Percentiles rank a stretch among this genome's conserved stretches.
phyloP scores from a whole-genome alignment of 2,329 filamentous ascomycete genomes.

The Shiraia sp. region DNA sequence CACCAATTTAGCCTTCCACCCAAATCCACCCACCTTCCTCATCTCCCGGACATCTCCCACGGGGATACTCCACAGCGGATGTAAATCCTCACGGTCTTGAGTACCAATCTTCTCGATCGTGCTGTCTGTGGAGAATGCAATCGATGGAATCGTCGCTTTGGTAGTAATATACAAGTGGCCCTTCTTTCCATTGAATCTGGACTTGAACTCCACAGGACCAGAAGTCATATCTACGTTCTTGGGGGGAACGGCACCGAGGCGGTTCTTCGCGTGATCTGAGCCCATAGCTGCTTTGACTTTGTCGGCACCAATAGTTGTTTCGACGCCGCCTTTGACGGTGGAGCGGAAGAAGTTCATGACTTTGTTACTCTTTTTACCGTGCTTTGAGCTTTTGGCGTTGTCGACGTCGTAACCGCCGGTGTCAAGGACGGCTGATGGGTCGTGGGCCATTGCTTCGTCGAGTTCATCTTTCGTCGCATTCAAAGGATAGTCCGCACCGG shows the following conservation, averaged over 20 bases:
- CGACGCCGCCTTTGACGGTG: slow-evolving; percentile 71
- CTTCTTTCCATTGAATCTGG: slow-evolving; percentile 69
- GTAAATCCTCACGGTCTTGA: slow-evolving; percentile 55
- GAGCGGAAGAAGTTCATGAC: slow-evolving; percentile 70
- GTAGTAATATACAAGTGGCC: slow-evolving; percentile 73
- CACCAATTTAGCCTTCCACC: slow-evolving; percentile 83
- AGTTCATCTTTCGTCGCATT: slow-evolving; percentile 69
- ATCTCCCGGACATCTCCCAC: slow-evolving; percentile 73
- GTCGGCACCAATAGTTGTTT: slow-evolving; percentile 72
- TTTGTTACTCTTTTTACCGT: slow-evolving; percentile 53
- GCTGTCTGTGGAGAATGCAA: slow-evolving; percentile 65
- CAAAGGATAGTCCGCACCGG: slow-evolving; percentile 59
- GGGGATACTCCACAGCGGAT: slow-evolving; percentile 70
- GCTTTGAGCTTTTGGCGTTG: slow-evolving; percentile 50
- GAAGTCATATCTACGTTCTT: slow-evolving; percentile 50
- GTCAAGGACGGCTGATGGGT: slow-evolving; percentile 51
- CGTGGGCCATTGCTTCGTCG: slow-evolving; percentile 59
- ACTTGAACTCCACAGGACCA: slow-evolving; percentile 78
- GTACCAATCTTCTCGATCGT: slow-evolving; percentile 51
- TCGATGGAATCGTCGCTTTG: slow-evolving; percentile 67
- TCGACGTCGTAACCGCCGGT: slow-evolving; percentile 59
- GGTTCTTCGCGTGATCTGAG: slow-evolving; percentile 66
- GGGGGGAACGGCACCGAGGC: slow-evolving; percentile 69
- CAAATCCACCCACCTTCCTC: slow-evolving; percentile 78
- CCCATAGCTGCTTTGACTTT: slow-evolving; percentile 68